These are phyloP conservation scores for Exophiala spinifera DNA, from an alignment of 2,329 filamentous ascomycete genomes.

Conservation along the genomic window DNA sequence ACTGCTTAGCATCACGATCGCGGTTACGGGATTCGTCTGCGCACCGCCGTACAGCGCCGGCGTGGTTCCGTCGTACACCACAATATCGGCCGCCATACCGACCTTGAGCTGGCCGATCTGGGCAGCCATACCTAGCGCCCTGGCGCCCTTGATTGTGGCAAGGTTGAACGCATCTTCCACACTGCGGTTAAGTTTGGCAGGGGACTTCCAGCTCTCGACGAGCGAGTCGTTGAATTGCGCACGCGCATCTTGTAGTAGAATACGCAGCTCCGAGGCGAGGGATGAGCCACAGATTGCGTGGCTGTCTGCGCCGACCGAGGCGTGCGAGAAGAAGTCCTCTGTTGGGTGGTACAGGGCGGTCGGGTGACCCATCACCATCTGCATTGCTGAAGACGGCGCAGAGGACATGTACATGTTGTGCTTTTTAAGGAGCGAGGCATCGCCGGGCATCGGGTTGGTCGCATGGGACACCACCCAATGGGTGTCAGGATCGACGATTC, in stretches of 20 bases:
- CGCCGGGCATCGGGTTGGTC: conserved; percentile 28
- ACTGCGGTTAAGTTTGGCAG: conserved; percentile 31
- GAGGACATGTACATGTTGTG: conserved; percentile 35
- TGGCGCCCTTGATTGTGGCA: conserved; percentile 46
- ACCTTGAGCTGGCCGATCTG: conserved; percentile 45
- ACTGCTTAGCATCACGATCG: conserved; percentile 43
- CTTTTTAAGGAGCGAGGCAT: conserved; percentile 25
- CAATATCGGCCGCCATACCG: conserved; percentile 48
- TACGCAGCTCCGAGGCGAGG: conserved; percentile 31
- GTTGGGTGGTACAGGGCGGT: conserved; percentile 33
- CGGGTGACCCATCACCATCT: conserved; percentile 44
- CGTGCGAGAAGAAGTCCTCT: conserved; percentile 15
- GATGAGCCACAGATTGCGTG: conserved; percentile 32
- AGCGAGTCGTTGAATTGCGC: conserved; percentile 32
- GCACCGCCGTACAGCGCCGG: conserved; percentile 43
- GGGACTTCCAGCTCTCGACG: conserved; percentile 26
- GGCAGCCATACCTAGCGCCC: conserved; percentile 42
- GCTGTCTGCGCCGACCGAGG: conserved; percentile 32
- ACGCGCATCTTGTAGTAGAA: conserved; percentile 31
- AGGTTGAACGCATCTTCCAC: conserved; percentile 49
- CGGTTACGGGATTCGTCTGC: conserved; percentile 42
- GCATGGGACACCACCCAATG: conserved; percentile 44
- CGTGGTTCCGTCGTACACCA: conserved; percentile 45
- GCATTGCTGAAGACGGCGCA: conserved; percentile 50
- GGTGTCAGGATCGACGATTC: conserved; percentile 38